Evolutionary conservation across 768 basidiomycete genomes (phyloP).

Genomic region (Sporobolomyces pararoseus): DNA sequence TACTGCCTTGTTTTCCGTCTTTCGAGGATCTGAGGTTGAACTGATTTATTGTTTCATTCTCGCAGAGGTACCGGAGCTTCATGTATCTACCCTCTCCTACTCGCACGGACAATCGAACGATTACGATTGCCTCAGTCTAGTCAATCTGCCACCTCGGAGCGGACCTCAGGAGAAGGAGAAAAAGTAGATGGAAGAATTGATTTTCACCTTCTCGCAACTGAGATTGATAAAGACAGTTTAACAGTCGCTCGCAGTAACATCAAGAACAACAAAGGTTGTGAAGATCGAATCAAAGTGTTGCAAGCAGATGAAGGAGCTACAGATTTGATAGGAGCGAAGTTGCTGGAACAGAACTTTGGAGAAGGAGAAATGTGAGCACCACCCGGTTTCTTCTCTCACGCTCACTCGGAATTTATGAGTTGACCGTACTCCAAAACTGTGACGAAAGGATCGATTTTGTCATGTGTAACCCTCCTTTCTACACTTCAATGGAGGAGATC

Average conservation of each 20-base stretch:
- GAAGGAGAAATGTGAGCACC: neutral
- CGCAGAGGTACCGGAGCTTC: conserved; percentile 79
- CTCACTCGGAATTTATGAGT: neutral
- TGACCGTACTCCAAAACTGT: too few species aligned
- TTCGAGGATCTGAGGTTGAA: neutral
- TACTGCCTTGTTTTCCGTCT: too few species aligned
- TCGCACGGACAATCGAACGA: conserved; percentile 55
- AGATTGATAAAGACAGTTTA: conserved; percentile 66
- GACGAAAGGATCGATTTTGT: conserved; percentile 63
- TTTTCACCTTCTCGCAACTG: conserved; percentile 51
- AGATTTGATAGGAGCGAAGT: neutral
- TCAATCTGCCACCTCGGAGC: neutral
- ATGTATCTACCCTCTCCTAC: conserved; percentile 79
- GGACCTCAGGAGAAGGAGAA: neutral
- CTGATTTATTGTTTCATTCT: neutral
- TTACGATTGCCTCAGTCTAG: neutral
- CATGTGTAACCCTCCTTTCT: conserved; percentile 98
- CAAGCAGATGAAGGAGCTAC: neutral
- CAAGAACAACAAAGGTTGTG: neutral
- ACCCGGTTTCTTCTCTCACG: neutral
- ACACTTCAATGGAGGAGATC: conserved; percentile 69
- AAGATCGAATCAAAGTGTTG: neutral
- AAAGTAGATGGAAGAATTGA: neutral
- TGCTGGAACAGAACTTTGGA: neutral
- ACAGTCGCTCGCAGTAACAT: neutral